Base-by-base conservation (phyloP, 352 stramenopile genomes). In the Pythium aristosporum region DNA sequence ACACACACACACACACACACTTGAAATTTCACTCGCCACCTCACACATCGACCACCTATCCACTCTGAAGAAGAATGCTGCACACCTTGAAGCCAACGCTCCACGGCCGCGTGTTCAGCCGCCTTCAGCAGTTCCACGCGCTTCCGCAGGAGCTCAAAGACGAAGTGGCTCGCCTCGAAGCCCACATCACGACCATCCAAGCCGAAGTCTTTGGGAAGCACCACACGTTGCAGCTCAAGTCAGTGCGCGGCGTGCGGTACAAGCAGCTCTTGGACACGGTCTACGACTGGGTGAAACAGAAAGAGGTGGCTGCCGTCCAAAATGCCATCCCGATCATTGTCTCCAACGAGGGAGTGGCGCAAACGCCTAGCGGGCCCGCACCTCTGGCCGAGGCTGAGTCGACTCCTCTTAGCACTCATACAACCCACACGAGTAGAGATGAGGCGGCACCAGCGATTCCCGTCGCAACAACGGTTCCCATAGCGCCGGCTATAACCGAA, bases 261-360 rank as follows among this genome's bases (percentile, higher is more conserved):
- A 82, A 80, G 62, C 65, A 66, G n/a, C 68, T 87, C 23, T 50
- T 82, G 18, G 77, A 87, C 43, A 69, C 69, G 37, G 47, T 87
- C 12, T 61, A 72, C 58, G 76, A 75, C 62, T 84, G 74, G 70
- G 50, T 87, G 4, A n/a, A 48, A 12, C 34, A 47, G 4, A 55
- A 67, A 39, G 50, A 43, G 16, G 5, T 7, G 36, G 15, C 25
- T 28, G 25, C 25, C 25, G 25, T 28, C 25, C 25, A 28, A 4
- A 2, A 28, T 4, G 25, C 25, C 25, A 28, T 28, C 25, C 25
- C 4, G 2, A 4, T 4, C 25, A 28, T 28, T 28, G 25, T 28
- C 2, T 28, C 34, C 8, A 39, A 12, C 34, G 34, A 39, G 2
- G 34, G 8, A 13, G 34, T 39, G 34, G 5, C 11, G 8, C 34